Percentiles rank a stretch among this genome's conserved stretches.
phyloP scores from a whole-genome alignment of 257 asterid genomes.

The Solanum sejunctum region DNA sequence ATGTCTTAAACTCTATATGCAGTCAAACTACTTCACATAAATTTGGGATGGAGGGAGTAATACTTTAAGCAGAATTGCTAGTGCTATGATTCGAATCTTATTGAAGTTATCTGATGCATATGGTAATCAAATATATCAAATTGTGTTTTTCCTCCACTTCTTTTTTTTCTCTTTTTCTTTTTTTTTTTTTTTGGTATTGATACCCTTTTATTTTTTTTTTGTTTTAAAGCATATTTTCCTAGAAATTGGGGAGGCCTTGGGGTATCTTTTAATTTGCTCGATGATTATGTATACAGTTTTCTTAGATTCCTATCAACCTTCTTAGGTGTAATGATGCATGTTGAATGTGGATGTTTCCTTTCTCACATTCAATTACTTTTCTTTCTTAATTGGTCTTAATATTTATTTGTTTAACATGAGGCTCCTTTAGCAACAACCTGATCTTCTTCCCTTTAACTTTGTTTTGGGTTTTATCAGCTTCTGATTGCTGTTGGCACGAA shows the following conservation, averaged over 20 bases:
- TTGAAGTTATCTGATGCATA: background rate
- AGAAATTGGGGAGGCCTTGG: background rate
- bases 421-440: background rate
- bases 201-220: background rate
- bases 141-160: background rate
- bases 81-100: background rate
- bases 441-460: background rate
- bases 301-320: background rate
- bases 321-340: background rate
- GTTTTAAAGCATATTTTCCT: background rate
- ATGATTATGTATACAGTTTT: background rate
- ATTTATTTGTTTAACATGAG: background rate
- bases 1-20: too few relatives aligned
- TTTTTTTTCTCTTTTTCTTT: too few relatives aligned
- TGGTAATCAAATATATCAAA: background rate
- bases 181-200: too few relatives aligned
- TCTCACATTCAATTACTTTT: background rate
- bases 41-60: too few relatives aligned
- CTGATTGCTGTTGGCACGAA: conserved; percentile 89
- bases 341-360: background rate
- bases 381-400: background rate
- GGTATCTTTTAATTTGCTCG: background rate
- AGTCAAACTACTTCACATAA: too few relatives aligned
- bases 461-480: conserved; percentile 33
- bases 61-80: background rate